Evolutionary conservation across 2,329 filamentous ascomycete genomes (phyloP), one percentile per base, ranked within the genome.

Genomic region (Colletotrichum orchidophilum): DNA sequence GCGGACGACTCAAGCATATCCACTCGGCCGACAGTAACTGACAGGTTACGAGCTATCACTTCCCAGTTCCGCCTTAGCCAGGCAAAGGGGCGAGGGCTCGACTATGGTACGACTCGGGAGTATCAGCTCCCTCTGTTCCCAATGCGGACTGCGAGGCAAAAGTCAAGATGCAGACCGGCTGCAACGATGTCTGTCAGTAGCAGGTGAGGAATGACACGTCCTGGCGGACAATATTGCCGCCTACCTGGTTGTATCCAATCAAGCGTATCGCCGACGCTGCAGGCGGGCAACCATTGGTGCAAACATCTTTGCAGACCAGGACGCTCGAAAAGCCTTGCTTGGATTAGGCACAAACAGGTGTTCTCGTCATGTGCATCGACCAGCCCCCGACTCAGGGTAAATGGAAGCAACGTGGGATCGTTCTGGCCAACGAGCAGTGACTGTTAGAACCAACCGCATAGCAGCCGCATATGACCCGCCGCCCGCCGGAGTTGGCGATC

Each of bases 391-490:
- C 58, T 33, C 62, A 70, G 39, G 39, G 57, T 57, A 24, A 31
- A 21, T 46, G 27, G 35, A n/a, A 46, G 66, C 68, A 71, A 59
- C 58, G 68, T 59, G 52, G 63, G 59, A 46, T 58, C 31, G 29
- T 29, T 68, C 39, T 58, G 52, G 42, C 63, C 42, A 58, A 67
- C 58, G 53, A 71, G 64, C 68, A 63, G 27, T 46, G 33, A 27
- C 15, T 33, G 52, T 68, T 46, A 35, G 49, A 55, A 71, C 63
- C 64, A 71, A 71, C 64, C 52, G 68, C 64, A 68, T 71, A 58
- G 58, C 52, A 71, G 68, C 64, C 46, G 68, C 68, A 71, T 54
- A 49, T 63, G 64, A 68, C 68, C 68, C 68, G 52, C 64, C 52
- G 46, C 33, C 64, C 31, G 57, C 53, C 50, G 46, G 52, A 42